Percentiles rank a stretch among this genome's conserved stretches.
These are phyloP conservation scores for Tulasnella sp. DNA, from an alignment of 768 basidiomycete genomes.

Conservation along the genomic window DNA sequence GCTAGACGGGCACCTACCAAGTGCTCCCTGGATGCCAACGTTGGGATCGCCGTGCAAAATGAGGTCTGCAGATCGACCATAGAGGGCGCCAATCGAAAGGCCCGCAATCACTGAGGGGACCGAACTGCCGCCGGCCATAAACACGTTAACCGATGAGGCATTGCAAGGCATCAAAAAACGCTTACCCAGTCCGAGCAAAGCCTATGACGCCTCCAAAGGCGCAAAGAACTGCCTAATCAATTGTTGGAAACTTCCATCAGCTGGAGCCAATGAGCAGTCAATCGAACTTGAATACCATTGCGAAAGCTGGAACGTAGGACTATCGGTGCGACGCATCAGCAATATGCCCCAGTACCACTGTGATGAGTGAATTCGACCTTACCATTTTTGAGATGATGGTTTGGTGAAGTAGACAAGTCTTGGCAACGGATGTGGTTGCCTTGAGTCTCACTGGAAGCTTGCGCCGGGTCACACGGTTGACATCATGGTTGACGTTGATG, in stretches of 20 bases:
- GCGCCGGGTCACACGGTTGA: background rate
- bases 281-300: background rate
- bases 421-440: background rate
- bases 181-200: constrained; percentile 23
- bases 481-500: too few species aligned
- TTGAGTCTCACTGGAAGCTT: background rate
- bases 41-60: constrained; percentile 69
- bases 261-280: background rate
- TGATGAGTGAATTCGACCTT: background rate
- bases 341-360: background rate
- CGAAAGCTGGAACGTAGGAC: constrained; percentile 5
- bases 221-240: constrained; percentile 49
- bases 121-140: constrained; percentile 59
- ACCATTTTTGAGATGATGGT: background rate
- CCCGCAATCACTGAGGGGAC: constrained; percentile 82
- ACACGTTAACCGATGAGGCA: constrained; percentile 38
- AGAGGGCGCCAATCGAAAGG: constrained; percentile 65
- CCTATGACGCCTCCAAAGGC: constrained; percentile 70
- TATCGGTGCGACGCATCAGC: background rate
- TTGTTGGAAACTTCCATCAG: background rate
- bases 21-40: constrained; percentile 66
- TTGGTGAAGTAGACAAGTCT: background rate
- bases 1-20: constrained; percentile 47
- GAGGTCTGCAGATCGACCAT: constrained; percentile 72
- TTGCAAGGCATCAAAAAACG: too few species aligned